phyloP scores from a whole-genome alignment of 2,329 filamentous ascomycete genomes.

The Verticillium isaacii region DNA sequence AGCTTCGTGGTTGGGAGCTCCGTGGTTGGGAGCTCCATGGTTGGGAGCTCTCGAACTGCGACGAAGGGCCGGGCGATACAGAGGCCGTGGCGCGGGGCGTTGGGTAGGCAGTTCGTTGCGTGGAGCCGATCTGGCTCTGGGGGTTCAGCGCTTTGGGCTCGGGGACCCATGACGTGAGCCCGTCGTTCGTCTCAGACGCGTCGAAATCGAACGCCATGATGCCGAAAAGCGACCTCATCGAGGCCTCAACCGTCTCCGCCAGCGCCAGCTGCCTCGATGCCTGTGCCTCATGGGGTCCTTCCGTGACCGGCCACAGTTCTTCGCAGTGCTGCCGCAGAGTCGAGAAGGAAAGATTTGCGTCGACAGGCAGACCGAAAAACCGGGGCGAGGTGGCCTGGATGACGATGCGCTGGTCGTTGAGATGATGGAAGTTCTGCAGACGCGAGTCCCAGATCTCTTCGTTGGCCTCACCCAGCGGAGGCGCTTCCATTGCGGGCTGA shows the following conservation, averaged over 20 bases:
- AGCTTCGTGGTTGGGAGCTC: not conserved
- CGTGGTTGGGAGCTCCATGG: not conserved
- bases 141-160: not conserved
- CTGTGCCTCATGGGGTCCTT: conserved; percentile 1
- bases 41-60: not conserved
- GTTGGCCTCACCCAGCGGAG: conserved; percentile 5
- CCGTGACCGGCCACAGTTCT: conserved; percentile 4
- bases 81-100: conserved; percentile 6
- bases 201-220: conserved; percentile 9
- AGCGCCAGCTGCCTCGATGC: conserved; percentile 9
- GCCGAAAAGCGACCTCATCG: conserved; percentile 9
- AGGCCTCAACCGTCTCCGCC: conserved; percentile 11
- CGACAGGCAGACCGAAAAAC: not conserved
- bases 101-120: conserved; percentile 4
- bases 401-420: conserved; percentile 6
- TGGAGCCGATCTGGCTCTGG: not conserved
- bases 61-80: not conserved
- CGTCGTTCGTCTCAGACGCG: not conserved
- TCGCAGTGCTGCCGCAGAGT: not conserved
- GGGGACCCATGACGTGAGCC: conserved; percentile 2
- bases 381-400: conserved; percentile 4
- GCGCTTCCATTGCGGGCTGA: conserved; percentile 9
- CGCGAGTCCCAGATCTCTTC: conserved; percentile 9
- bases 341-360: not conserved
- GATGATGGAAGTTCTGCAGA: conserved; percentile 4